These are phyloP conservation scores for Papiliotrema laurentii DNA, from an alignment of 1,284 basidiomycete species.

Conservation along the genomic window DNA sequence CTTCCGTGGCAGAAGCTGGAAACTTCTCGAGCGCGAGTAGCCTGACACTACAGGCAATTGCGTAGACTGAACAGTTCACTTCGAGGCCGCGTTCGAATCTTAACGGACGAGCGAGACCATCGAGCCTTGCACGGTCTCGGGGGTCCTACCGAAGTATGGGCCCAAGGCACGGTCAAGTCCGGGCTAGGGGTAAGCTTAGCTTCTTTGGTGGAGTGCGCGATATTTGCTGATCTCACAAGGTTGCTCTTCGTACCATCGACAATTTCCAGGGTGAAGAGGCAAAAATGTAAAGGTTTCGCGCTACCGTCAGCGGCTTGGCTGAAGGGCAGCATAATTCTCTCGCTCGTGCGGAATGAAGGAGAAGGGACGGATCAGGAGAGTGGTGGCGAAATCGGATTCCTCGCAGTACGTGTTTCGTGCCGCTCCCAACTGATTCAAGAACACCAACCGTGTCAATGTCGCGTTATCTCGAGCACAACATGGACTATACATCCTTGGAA, in stretches of 20 bases:
- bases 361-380: neutral
- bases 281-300: constrained; percentile 8
- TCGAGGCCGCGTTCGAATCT: constrained; percentile 54
- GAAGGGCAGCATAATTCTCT: constrained; percentile 17
- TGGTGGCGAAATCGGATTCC: constrained; percentile 60
- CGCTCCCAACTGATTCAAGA: constrained; percentile 15
- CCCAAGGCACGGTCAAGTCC: no score
- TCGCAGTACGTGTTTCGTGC: constrained; percentile 52
- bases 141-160: neutral
- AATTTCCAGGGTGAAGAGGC: constrained; percentile 59
- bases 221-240: constrained; percentile 48
- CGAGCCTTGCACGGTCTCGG: constrained; percentile 51
- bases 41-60: constrained; percentile 54
- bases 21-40: neutral
- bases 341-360: constrained; percentile 25
- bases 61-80: constrained; percentile 57
- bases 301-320: constrained; percentile 33
- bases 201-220: no score
- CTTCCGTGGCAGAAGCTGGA: no score
- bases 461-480: constrained; percentile 69
- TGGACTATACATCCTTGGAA: constrained; percentile 67
- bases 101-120: constrained; percentile 66
- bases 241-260: constrained; percentile 66
- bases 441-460: constrained; percentile 51
- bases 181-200: no score